phyloP scores from a whole-genome alignment of 768 basidiomycete genomes.

The Auricularia auricula-judae region DNA sequence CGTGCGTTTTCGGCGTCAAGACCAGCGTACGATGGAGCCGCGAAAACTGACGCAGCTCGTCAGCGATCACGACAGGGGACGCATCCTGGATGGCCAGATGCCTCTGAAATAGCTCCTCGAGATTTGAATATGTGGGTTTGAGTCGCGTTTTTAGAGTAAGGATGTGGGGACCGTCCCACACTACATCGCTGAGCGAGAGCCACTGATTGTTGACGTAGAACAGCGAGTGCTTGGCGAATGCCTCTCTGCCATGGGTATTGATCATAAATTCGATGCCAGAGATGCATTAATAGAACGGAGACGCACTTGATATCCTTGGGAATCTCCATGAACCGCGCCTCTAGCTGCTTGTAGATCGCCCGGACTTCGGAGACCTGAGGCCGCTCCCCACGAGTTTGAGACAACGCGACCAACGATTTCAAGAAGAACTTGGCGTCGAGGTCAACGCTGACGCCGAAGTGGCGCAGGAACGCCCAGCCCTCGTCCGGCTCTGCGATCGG shows the following conservation, averaged over 20 bases:
- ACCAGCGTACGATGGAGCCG: background rate
- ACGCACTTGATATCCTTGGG: constrained; percentile 12
- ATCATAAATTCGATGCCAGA: background rate
- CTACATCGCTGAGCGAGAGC: background rate
- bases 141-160: constrained; percentile 11
- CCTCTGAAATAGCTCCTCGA: constrained; percentile 10
- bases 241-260: background rate
- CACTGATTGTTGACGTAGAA: background rate
- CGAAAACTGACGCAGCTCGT: constrained; percentile 9
- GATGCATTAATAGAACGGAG: background rate
- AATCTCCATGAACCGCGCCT: constrained; percentile 15
- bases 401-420: constrained; percentile 8
- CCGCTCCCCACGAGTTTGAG: constrained; percentile 2
- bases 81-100: constrained; percentile 10
- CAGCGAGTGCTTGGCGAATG: background rate
- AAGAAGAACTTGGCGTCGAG: constrained; percentile 11
- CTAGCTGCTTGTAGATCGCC: constrained; percentile 11
- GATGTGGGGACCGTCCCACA: constrained; percentile 13
- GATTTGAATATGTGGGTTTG: constrained; percentile 6
- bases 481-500: background rate
- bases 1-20: background rate
- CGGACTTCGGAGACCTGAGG: background rate
- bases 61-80: constrained; percentile 8
- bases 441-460: constrained; percentile 11
- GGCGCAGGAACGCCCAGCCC: constrained; percentile 11